These are phyloP conservation scores for Camellia lanceoleosa DNA, from an alignment of 148 eudicot species.

Conservation along the genomic window DNA sequence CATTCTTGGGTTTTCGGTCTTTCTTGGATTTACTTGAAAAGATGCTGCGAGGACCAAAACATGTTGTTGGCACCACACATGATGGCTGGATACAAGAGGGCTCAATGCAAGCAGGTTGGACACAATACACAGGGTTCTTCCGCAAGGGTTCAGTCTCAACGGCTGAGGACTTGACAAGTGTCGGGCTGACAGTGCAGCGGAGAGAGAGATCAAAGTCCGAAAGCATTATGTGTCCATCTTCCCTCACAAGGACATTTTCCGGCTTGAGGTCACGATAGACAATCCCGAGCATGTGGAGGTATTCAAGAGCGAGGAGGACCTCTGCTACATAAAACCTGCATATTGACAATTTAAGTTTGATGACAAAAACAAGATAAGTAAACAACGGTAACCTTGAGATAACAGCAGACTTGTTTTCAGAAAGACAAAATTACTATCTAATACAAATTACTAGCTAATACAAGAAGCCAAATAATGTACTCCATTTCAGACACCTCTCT, in stretches of 20 bases:
- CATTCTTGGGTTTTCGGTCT: conserved; percentile 62
- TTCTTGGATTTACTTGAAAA: conserved; percentile 75
- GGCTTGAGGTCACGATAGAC: conserved; percentile 96
- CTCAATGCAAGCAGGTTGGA: conserved; percentile 80
- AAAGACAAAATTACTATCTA: background rate
- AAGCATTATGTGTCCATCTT: conserved; percentile 94
- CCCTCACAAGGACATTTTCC: conserved; percentile 88
- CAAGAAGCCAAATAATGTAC: background rate
- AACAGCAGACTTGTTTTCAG: background rate
- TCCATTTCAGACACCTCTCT: background rate
- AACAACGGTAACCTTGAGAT: background rate
- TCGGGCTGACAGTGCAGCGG: conserved; percentile 82
- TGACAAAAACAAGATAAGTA: background rate
- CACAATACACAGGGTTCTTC: conserved; percentile 56
- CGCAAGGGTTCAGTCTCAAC: conserved; percentile 33
- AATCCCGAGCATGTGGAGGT: conserved; percentile 98
- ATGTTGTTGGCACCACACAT: conserved; percentile 68
- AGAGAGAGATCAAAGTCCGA: conserved; percentile 95
- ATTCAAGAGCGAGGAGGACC: conserved; percentile 81
- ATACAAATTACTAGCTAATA: background rate
- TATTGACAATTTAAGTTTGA: background rate
- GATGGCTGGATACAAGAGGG: conserved; percentile 83
- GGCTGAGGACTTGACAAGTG: conserved; percentile 67
- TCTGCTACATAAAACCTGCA: conserved; percentile 94
- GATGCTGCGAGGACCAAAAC: conserved; percentile 59